A percentile compares a stretch with the other conserved stretches of the same genome.
These are phyloP conservation scores for Aspergillus pseudonomiae DNA, from an alignment of 2,329 filamentous ascomycete genomes.

Conservation along the genomic window DNA sequence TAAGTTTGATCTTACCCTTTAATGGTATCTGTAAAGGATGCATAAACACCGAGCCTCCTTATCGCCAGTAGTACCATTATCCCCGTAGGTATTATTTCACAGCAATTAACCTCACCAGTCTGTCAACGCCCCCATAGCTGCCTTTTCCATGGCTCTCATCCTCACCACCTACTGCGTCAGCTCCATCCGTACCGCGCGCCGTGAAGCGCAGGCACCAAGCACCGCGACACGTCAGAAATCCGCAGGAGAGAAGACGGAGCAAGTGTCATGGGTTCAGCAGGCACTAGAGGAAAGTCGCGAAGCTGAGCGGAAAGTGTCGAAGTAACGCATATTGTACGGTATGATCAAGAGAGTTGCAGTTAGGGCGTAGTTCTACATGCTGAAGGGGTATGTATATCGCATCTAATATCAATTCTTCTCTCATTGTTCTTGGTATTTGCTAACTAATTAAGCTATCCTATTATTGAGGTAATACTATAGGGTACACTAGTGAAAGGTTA, in stretches of 20 bases:
- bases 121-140: conserved; percentile 63
- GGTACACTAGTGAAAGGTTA: neutral
- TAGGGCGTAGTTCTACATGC: neutral
- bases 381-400: neutral
- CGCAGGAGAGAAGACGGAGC: conserved; percentile 40
- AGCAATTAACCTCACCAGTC: conserved; percentile 41
- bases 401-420: neutral
- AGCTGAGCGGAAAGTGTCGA: conserved; percentile 15
- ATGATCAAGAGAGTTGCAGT: neutral
- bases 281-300: conserved; percentile 36
- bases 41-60: neutral
- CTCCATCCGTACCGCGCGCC: conserved; percentile 67
- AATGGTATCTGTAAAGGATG: neutral
- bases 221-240: conserved; percentile 48
- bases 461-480: neutral
- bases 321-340: neutral
- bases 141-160: conserved; percentile 63
- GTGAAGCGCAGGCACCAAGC: conserved; percentile 60
- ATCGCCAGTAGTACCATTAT: neutral
- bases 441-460: neutral
- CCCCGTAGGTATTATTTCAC: neutral
- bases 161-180: conserved; percentile 65
- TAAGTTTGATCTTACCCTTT: conserved; percentile 15
- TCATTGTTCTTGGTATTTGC: neutral
- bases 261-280: conserved; percentile 35